These are phyloP conservation scores for Macrocystidia cucumis DNA, from an alignment of 1,284 basidiomycete species.

Conservation along the genomic window DNA sequence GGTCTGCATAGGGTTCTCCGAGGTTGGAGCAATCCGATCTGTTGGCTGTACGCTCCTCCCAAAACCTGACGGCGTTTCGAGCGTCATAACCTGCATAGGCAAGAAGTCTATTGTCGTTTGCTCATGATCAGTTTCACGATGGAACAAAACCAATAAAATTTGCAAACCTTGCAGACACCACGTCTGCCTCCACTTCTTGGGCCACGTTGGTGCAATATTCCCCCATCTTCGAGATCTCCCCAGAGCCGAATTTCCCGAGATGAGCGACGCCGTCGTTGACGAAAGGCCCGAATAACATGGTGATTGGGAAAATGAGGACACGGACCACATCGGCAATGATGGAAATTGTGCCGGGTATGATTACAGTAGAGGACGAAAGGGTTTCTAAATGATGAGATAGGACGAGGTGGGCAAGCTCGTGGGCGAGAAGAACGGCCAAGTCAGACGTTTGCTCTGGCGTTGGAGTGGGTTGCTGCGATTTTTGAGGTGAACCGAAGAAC, in stretches of 20 bases:
- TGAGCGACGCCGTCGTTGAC: slow-evolving; percentile 86
- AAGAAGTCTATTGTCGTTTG: slow-evolving; percentile 55
- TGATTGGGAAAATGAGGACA: slow-evolving; percentile 77
- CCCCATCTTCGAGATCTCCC: slow-evolving; percentile 64
- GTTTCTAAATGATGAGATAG: slow-evolving; percentile 88
- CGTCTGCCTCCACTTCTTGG: slow-evolving; percentile 85
- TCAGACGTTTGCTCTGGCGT: slow-evolving; percentile 76
- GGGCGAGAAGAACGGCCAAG: slow-evolving; percentile 80
- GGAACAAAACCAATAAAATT: slow-evolving; percentile 1
- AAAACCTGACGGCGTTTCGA: slow-evolving; percentile 63
- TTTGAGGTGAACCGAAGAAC: slow-evolving; percentile 23
- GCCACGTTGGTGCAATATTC: slow-evolving; percentile 65
- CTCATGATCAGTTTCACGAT: slow-evolving; percentile 2
- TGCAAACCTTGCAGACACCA: slow-evolving; percentile 72
- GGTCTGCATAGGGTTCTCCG: neutral
- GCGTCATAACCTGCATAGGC: slow-evolving; percentile 85
- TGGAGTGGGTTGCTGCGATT: slow-evolving; percentile 41
- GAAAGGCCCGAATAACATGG: slow-evolving; percentile 85
- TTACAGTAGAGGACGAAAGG: slow-evolving; percentile 72
- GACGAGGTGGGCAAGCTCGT: slow-evolving; percentile 83
- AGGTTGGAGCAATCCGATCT: slow-evolving; percentile 22
- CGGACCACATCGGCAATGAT: slow-evolving; percentile 70
- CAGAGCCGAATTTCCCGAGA: slow-evolving; percentile 66
- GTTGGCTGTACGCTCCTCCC: slow-evolving; percentile 44
- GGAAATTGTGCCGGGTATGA: slow-evolving; percentile 74